Conservation (phyloP, 306 rosid genomes). For the Trifolium fragiferum region DNA sequence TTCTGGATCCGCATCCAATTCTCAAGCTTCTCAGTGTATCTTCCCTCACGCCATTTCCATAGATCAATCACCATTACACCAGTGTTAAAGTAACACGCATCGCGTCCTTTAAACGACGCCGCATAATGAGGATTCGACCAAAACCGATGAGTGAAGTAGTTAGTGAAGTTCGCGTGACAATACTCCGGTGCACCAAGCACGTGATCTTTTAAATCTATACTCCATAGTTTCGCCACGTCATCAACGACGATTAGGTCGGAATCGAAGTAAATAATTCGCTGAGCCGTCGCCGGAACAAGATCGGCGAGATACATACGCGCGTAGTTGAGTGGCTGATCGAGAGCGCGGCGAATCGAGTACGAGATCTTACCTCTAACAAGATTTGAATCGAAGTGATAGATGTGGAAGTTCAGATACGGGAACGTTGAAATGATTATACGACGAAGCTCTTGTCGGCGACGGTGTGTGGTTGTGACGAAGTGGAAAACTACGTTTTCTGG, state of each 20-base stretch:
- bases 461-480: conserved; percentile 66
- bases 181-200: conserved; percentile 92
- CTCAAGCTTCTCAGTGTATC: conserved; percentile 70
- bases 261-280: conserved; percentile 84
- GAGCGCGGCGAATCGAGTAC: conserved; percentile 77
- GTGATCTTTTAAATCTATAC: conserved; percentile 58
- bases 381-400: conserved; percentile 76
- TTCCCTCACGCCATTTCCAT: conserved; percentile 79
- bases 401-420: conserved; percentile 72
- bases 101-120: conserved; percentile 61
- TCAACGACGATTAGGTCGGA: conserved; percentile 88
- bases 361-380: conserved; percentile 85
- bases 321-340: conserved; percentile 91
- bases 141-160: conserved; percentile 76
- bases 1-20: conserved; percentile 92
- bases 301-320: conserved; percentile 89
- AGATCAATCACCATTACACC: conserved; percentile 97
- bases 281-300: conserved; percentile 60
- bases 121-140: conserved; percentile 66
- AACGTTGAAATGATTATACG: conserved; percentile 70
- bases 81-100: conserved; percentile 83
- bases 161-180: conserved; percentile 89
- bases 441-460: conserved; percentile 61
- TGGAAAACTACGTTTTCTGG: conserved; percentile 87
- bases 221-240: conserved; percentile 89